Evolutionary conservation across 768 basidiomycete species (phyloP).

Genomic region (Obba rivulosa): DNA sequence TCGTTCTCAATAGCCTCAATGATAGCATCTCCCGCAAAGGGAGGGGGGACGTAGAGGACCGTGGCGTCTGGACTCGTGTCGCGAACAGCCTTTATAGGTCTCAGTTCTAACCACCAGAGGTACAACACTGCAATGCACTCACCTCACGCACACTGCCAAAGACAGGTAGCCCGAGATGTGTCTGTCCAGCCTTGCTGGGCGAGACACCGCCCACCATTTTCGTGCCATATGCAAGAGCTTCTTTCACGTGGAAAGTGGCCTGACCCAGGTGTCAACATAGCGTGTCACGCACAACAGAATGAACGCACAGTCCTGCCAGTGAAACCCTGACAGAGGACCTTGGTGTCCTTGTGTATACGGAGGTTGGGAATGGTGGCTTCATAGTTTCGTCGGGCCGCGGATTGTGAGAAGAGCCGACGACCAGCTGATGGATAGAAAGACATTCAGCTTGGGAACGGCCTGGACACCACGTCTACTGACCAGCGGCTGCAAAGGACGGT

Average conservation of each 20-base stretch:
- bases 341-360: slow-evolving; percentile 90
- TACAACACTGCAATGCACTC: too few species aligned
- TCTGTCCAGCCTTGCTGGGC: slow-evolving; percentile 93
- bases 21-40: slow-evolving; percentile 92
- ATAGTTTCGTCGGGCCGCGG: slow-evolving; percentile 70
- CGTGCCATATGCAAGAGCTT: slow-evolving; percentile 92
- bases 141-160: slow-evolving; percentile 92
- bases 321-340: slow-evolving; percentile 84
- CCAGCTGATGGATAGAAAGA: slow-evolving; percentile 36
- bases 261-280: slow-evolving; percentile 22
- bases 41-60: slow-evolving; percentile 97
- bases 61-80: slow-evolving; percentile 88
- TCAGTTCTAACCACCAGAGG: too few species aligned
- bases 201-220: slow-evolving; percentile 98
- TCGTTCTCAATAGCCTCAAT: slow-evolving; percentile 99
- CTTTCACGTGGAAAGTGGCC: slow-evolving; percentile 96
- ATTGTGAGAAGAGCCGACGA: slow-evolving; percentile 78
- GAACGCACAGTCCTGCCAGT: slow-evolving; percentile 85
- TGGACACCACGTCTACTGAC: not conserved
- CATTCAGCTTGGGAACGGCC: not conserved
- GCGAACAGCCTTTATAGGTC: slow-evolving; percentile 64
- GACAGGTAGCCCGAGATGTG: slow-evolving; percentile 91
- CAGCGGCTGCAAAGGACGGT: slow-evolving; percentile 42
- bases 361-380: slow-evolving; percentile 90
- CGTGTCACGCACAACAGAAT: not conserved